Base-by-base conservation (phyloP, 2,329 filamentous ascomycete genomes). In the Boeremia exigua region DNA sequence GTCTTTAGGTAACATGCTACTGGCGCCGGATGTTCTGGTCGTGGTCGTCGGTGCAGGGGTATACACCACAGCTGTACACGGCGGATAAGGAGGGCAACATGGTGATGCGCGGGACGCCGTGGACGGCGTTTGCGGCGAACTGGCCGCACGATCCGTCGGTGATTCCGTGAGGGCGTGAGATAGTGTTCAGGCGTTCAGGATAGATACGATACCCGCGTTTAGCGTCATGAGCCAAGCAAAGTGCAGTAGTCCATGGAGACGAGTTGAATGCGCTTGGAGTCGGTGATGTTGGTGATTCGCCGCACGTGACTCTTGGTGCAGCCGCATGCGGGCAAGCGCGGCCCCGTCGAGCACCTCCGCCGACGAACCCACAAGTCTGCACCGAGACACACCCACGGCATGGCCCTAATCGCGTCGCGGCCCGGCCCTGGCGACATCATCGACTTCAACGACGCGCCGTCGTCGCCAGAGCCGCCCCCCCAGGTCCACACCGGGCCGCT, bases 121-220 rank as follows among this genome's bases (percentile, higher is more conserved):
- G 69, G 69, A 72, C 70, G 9, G 70, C 70, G 7, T 73, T 73
- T 47, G 69, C 70, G 23, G 69, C 70, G 38, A 73, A 73, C 39
- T 73, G 70, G 70, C 70, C 70, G 0, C 63, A 66, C 34, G 63
- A 72, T 42, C 70, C 70, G 28, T 64, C 65, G 6, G 56, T 60
- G 15, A 72, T 72, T 28, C 70, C 70, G n/a, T 72, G 56, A 59
- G 38, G 25, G 19, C 8, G 27, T 19, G 23, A 15, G 29, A 33
- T 29, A 29, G 42, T 29, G 42, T 45, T 45, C 12, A 7, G 42
- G 29, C 17, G n/a, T 28, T 12, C 6, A 17, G 25, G 12, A 43
- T 15, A 44, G 42, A n/a, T 11, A 45, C 29, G 42, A 45, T 34
- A 45, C 42, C 42, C 42, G 42, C 29, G 25, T 34, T 17, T 37